Base-by-base conservation (phyloP, 106 monocot species). In the Apostasia ramifera region DNA sequence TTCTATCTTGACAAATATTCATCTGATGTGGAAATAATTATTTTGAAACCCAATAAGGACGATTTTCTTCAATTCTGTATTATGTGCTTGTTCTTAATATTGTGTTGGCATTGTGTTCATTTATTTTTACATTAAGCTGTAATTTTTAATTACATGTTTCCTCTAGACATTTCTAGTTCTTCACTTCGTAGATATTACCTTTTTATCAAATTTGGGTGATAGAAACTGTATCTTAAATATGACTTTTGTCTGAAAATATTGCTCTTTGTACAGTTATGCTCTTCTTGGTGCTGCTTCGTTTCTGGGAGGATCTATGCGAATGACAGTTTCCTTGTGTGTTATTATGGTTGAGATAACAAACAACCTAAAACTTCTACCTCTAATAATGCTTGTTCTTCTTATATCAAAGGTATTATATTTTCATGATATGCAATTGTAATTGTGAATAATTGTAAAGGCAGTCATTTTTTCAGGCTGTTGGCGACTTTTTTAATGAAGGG, bases 261-360 rank as follows among this genome's bases (percentile, higher is more conserved):
- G 26, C 9, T 45, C 62, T 9, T 8, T 55, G 47, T 74, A 3
- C 78, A 95, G 95, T 76, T 95, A 97, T 85, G 97, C 97, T 62
- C 78, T 97, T 9, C 97, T 97, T 72, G 97, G 97, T 79, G 97
- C 97, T 82, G 97, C 97, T 65, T 92, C 97, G 61, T 97, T 97
- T 80, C 89, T 97, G 72, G 97, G 97, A 66, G 97, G 97, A 71
- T 97, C 97, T 61, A 97, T 97, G 92, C 74, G 97, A 81, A 97
- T 97, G 97, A 97, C 97, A 7, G 97, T 97, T 77, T 97, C 97
- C 54, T 83, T 97, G 51, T 97, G 97, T 83, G 92, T 97, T 15
- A 97, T 97, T 57, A 97, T 97, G 97, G 97, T 97, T 63, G 97
- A 97, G 70, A 97, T 97, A 70, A 97, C 97, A 67, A 97, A 97